Conservation (phyloP, 1,284 basidiomycete species). For the Uromyces viciae-fabae region DNA sequence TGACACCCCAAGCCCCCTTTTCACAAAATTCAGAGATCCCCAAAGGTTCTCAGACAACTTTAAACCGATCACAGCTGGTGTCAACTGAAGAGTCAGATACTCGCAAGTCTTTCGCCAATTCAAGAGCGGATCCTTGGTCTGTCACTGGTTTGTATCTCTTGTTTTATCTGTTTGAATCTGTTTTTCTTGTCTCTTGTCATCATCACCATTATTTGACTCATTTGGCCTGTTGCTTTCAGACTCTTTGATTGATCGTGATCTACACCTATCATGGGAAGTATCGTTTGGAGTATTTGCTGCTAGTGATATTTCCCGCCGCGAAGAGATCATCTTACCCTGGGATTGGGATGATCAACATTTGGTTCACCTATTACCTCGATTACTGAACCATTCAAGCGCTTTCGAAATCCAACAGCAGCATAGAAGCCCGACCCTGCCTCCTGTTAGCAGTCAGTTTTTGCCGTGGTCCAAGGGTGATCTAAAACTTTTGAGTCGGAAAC, state of each 20-base stretch:
- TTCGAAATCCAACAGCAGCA: slow-evolving; percentile 37
- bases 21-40: neutral
- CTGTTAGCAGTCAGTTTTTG: slow-evolving; percentile 25
- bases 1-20: slow-evolving; percentile 27
- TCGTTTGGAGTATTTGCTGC: slow-evolving; percentile 74
- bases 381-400: slow-evolving; percentile 52
- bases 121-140: neutral
- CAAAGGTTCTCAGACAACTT: neutral
- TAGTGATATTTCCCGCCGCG: slow-evolving; percentile 69
- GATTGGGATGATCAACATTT: slow-evolving; percentile 93
- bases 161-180: slow-evolving; percentile 26
- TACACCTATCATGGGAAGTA: slow-evolving; percentile 58
- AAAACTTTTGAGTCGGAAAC: slow-evolving; percentile 26
- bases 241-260: slow-evolving; percentile 55
- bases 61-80: too few relatives aligned
- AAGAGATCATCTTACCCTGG: slow-evolving; percentile 88
- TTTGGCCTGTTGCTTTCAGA: slow-evolving; percentile 4
- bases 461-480: slow-evolving; percentile 36
- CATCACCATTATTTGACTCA: neutral
- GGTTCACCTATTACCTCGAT: slow-evolving; percentile 72
- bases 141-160: neutral
- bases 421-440: slow-evolving; percentile 13
- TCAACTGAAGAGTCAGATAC: neutral
- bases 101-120: neutral
- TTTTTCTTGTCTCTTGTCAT: slow-evolving; percentile 21